Conservation (phyloP, 176 grass and related monocot species). For the Ananas comosus region DNA sequence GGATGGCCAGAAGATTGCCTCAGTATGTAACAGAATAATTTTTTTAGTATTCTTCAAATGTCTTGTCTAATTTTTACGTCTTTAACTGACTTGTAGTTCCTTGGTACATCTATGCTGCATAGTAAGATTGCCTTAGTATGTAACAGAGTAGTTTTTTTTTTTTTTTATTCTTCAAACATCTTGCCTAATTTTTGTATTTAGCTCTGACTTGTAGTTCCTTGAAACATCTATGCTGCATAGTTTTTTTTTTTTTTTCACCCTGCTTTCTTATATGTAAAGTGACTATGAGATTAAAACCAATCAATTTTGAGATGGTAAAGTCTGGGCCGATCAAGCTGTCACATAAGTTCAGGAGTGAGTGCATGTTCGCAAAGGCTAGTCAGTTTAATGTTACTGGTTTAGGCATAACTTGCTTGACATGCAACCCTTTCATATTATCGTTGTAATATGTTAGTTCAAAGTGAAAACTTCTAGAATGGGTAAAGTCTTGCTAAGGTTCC, state of each 20-base stretch:
- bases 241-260: not conserved
- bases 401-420: too few relatives aligned
- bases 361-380: too few relatives aligned
- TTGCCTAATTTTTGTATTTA: constrained; percentile 1
- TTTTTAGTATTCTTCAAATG: not conserved
- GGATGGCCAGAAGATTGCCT: constrained; percentile 42
- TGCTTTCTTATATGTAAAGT: not conserved
- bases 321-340: too few relatives aligned
- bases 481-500: too few relatives aligned
- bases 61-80: not conserved
- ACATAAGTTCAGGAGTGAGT: too few relatives aligned
- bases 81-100: not conserved
- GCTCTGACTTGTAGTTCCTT: not conserved
- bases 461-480: too few relatives aligned
- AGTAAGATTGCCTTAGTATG: constrained; percentile 48
- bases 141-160: constrained; percentile 20
- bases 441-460: too few relatives aligned
- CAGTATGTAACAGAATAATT: constrained; percentile 37
- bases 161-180: not conserved
- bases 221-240: not conserved
- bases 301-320: not conserved
- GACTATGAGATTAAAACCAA: not conserved
- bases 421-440: too few relatives aligned
- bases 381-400: too few relatives aligned
- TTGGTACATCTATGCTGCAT: not conserved